Conservation (phyloP, 768 basidiomycete genomes). For the Amanita muscaria region DNA sequence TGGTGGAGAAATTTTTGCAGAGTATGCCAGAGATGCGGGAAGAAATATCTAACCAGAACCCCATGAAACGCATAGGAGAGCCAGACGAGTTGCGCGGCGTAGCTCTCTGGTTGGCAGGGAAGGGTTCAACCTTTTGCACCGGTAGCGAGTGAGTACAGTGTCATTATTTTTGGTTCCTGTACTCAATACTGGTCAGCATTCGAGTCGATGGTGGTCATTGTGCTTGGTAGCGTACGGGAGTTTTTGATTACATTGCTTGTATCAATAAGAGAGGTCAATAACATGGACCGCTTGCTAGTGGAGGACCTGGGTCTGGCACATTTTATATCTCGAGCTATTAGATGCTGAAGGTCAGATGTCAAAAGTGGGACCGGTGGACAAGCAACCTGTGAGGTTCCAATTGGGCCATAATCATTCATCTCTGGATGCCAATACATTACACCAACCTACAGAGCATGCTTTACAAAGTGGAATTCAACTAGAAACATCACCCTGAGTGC, state of each 20-base stretch:
- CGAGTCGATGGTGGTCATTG: constrained; percentile 17
- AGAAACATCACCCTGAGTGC: constrained; percentile 1
- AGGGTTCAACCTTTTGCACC: constrained; percentile 65
- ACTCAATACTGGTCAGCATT: constrained; percentile 9
- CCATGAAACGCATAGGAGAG: constrained; percentile 54
- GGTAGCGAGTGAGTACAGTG: constrained; percentile 48
- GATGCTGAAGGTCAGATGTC: no score
- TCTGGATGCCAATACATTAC: no score
- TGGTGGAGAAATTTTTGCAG: constrained; percentile 54
- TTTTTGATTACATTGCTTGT: no score
- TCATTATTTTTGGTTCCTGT: neutral
- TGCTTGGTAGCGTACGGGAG: no score
- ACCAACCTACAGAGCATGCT: neutral
- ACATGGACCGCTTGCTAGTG: no score
- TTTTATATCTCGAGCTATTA: no score
- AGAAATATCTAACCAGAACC: constrained; percentile 55
- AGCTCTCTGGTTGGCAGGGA: constrained; percentile 55
- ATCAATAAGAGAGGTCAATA: no score
- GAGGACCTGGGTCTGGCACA: no score
- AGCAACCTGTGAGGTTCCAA: no score
- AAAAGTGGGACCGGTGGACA: no score
- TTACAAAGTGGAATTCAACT: constrained; percentile 5
- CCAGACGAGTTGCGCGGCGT: constrained; percentile 65
- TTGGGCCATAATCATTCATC: no score
- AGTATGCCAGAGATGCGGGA: constrained; percentile 40